A percentile compares a stretch with the other conserved stretches of the same genome.
phyloP scores from a whole-genome alignment of 2,329 filamentous ascomycete species.

The Fonsecaea erecta region DNA sequence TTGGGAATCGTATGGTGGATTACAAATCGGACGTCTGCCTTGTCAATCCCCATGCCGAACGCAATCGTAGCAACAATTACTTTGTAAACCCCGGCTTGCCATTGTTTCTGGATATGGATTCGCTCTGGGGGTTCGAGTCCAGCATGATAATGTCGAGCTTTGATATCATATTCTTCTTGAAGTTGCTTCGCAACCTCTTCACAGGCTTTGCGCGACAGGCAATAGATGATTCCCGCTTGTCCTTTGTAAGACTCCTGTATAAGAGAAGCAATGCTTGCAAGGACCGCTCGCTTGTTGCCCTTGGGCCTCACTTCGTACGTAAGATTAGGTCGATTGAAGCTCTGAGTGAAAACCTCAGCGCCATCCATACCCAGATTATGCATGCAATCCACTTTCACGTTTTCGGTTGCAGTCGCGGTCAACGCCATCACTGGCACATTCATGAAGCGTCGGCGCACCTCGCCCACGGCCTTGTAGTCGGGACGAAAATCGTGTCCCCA shows the following conservation, averaged over 20 bases:
- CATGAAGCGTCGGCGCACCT: slow-evolving; percentile 72
- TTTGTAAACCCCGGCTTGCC: slow-evolving; percentile 79
- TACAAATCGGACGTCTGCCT: slow-evolving; percentile 93
- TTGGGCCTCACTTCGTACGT: slow-evolving; percentile 84
- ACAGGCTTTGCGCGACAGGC: slow-evolving; percentile 80
- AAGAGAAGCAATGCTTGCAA: slow-evolving; percentile 58
- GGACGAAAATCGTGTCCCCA: slow-evolving; percentile 98
- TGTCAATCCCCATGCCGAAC: slow-evolving; percentile 99
- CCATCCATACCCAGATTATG: slow-evolving; percentile 83
- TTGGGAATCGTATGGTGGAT: slow-evolving; percentile 93
- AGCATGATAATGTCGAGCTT: slow-evolving; percentile 85
- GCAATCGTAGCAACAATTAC: slow-evolving; percentile 98
- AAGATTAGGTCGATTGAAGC: slow-evolving; percentile 95
- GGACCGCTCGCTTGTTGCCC: slow-evolving; percentile 60
- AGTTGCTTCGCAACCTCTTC: slow-evolving; percentile 78
- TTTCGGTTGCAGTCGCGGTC: slow-evolving; percentile 91
- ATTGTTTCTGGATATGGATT: slow-evolving; percentile 71
- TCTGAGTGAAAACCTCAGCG: slow-evolving; percentile 83
- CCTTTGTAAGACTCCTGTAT: slow-evolving; percentile 72
- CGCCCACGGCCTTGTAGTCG: slow-evolving; percentile 87
- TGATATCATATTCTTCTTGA: slow-evolving; percentile 64
- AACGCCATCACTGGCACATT: slow-evolving; percentile 90
- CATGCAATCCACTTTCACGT: slow-evolving; percentile 89
- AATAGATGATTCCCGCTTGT: slow-evolving; percentile 91
- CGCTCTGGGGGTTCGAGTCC: slow-evolving; percentile 72